Percentiles rank a stretch among this genome's conserved stretches.
Conservation (phyloP, 768 basidiomycete species). For the Podaxis sp. region DNA sequence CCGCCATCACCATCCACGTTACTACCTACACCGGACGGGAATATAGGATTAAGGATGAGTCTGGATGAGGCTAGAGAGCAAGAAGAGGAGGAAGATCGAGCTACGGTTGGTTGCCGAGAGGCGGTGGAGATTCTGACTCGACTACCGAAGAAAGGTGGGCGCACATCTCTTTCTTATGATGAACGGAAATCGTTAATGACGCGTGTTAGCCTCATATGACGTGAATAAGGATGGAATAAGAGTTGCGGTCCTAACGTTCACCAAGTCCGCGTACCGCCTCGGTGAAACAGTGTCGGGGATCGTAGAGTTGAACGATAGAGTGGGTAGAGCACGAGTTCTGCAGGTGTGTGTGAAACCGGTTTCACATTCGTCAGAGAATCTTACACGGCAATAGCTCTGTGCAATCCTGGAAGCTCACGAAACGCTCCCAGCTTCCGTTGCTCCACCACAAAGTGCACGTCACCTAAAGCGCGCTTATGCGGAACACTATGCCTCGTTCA, state of each 20-base stretch:
- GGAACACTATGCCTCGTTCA: conserved; percentile 80
- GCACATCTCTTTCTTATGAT: neutral
- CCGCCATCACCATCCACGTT: neutral
- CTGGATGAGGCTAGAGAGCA: conserved; percentile 32
- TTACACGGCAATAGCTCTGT: conserved; percentile 54
- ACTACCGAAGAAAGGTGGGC: conserved; percentile 83
- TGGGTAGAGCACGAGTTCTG: conserved; percentile 72
- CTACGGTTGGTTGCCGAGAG: conserved; percentile 64
- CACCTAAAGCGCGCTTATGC: conserved; percentile 77
- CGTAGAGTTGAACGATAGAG: conserved; percentile 78
- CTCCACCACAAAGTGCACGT: conserved; percentile 43
- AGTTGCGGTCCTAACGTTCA: conserved; percentile 89
- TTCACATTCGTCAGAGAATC: neutral
- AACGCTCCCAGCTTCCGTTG: conserved; percentile 62
- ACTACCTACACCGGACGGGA: neutral
- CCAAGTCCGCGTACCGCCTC: conserved; percentile 86
- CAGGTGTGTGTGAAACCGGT: conserved; percentile 46
- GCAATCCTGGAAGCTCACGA: conserved; percentile 91
- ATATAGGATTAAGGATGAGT: conserved; percentile 22
- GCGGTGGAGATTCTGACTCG: conserved; percentile 90
- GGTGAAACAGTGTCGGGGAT: conserved; percentile 92
- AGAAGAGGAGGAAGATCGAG: conserved; percentile 41
- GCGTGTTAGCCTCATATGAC: conserved; percentile 78
- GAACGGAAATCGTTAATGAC: conserved; percentile 1
- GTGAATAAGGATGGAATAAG: conserved; percentile 90